Conservation (phyloP, 768 basidiomycete species). For the Lactarius deliciosus region DNA sequence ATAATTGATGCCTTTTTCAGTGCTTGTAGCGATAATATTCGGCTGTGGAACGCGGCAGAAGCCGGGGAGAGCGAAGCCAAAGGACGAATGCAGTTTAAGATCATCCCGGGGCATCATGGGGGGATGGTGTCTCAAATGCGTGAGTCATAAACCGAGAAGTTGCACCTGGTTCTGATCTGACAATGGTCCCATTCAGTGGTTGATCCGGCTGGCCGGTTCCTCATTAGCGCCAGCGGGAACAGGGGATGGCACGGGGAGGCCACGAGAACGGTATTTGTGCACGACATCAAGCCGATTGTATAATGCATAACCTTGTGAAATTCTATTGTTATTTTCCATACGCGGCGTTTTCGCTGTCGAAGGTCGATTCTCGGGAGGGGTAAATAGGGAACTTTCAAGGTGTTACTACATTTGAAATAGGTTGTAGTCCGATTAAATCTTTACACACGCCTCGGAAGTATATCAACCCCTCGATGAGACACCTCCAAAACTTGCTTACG, state of each 20-base stretch:
- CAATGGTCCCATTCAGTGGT: slow-evolving; percentile 54
- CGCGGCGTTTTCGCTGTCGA: slow-evolving; percentile 25
- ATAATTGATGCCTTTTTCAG: slow-evolving; percentile 40
- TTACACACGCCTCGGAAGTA: slow-evolving; percentile 26
- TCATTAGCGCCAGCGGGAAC: slow-evolving; percentile 91
- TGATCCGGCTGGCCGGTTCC: slow-evolving; percentile 78
- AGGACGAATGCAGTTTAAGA: slow-evolving; percentile 84
- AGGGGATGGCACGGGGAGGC: slow-evolving; percentile 93
- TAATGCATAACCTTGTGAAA: slow-evolving; percentile 16
- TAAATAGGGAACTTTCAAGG: slow-evolving; percentile 13
- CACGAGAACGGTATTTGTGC: slow-evolving; percentile 86
- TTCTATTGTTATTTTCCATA: slow-evolving; percentile 19
- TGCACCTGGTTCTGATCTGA: slow-evolving; percentile 29
- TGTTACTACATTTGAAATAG: slow-evolving; percentile 28
- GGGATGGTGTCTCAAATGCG: slow-evolving; percentile 92
- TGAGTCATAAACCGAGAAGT: slow-evolving; percentile 45
- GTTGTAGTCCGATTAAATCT: slow-evolving; percentile 21
- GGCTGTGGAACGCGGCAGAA: slow-evolving; percentile 89
- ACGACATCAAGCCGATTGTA: slow-evolving; percentile 63
- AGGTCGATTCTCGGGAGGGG: slow-evolving; percentile 20
- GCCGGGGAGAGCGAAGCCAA: slow-evolving; percentile 64
- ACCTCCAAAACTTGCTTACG: slow-evolving; percentile 1
- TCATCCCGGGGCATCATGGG: slow-evolving; percentile 94
- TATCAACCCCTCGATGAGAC: slow-evolving; percentile 22
- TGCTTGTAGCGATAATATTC: slow-evolving; percentile 89